Evolutionary conservation across 176 grass and related monocot species (phyloP), one percentile per base, ranked within the genome.

Genomic region (Aegilops tauschii): DNA sequence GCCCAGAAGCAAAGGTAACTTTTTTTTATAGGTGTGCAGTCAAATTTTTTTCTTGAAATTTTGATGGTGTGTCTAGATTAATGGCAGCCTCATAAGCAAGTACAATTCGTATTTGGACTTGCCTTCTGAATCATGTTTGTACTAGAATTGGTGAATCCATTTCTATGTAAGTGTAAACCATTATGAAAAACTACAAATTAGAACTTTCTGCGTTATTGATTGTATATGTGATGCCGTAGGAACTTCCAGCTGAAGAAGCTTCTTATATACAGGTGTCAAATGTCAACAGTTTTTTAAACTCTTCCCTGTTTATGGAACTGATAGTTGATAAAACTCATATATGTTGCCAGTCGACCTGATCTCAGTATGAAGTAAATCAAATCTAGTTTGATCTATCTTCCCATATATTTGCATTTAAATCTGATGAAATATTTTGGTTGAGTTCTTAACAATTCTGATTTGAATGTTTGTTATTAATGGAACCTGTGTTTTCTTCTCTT

Each of bases 1-100:
- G 64, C 69, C 86, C 89, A n/a, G 88, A 79, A 87, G 89, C 88
- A 80, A 92, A 91, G 88, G 94, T 94, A 88, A 87, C 83, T 47
- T 77, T 45, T 36, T 69, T 77, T 63, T 69, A 25, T 49, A 42
- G 10, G 13, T 71, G 75, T 66, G 8, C 16, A 28, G 21, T 47
- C 16, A 78, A 44, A 17, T 68, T 47, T 67, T 58, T 87, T 80
- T 77, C 50, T 84, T 69, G 17, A 71, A 82, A 79, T 20, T n/a
- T 50, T 80, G 76, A 59, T 34, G 7, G 44, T 65, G 14, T 83
- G 20, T 73, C 52, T 83, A 61, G 64, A 78, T 73, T 34, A 37
- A 37, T 72, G 69, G n/a, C 21, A 72, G 69, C 20, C 5, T 70
- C 3, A 42, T 39, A n/a, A 71, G 68, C 68, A n/a, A 71, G 67